Evolutionary conservation across 164 flowering plant genomes (phyloP).

Genomic region (Macadamia tetraphylla): DNA sequence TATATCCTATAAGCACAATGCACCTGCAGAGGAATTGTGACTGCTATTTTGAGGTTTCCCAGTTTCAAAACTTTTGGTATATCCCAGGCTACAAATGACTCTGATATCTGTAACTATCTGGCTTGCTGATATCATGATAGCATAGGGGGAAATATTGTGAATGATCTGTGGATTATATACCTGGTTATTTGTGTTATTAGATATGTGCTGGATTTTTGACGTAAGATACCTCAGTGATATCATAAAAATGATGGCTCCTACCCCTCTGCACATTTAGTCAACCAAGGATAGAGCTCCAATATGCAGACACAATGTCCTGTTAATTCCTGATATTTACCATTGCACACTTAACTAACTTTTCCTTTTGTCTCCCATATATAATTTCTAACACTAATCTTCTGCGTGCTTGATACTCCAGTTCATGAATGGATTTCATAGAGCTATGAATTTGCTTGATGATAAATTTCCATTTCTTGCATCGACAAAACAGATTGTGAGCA

Average conservation of each 20-base stretch:
- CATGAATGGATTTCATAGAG: slow-evolving; percentile 86
- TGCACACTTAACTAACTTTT: neutral
- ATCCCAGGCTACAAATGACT: neutral
- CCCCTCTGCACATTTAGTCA: neutral
- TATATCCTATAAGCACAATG: neutral
- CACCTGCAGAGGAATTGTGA: neutral
- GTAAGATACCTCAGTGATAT: neutral
- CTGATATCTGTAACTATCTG: neutral
- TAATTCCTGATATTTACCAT: neutral
- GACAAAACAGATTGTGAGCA: slow-evolving; percentile 80
- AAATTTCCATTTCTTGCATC: slow-evolving; percentile 75
- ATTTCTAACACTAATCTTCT: slow-evolving; percentile 10
- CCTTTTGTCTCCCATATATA: neutral
- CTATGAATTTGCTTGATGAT: slow-evolving; percentile 87
- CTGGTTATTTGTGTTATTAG: neutral
- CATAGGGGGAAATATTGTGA: neutral
- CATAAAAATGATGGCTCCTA: neutral
- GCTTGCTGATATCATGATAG: neutral
- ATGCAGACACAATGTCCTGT: neutral
- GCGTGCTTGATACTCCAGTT: slow-evolving; percentile 47
- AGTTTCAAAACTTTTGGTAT: neutral
- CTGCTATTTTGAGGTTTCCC: neutral
- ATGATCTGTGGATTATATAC: neutral
- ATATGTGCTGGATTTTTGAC: neutral
- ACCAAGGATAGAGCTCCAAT: neutral